phyloP scores from a whole-genome alignment of 768 basidiomycete genomes.

The Tulasnella sp. region DNA sequence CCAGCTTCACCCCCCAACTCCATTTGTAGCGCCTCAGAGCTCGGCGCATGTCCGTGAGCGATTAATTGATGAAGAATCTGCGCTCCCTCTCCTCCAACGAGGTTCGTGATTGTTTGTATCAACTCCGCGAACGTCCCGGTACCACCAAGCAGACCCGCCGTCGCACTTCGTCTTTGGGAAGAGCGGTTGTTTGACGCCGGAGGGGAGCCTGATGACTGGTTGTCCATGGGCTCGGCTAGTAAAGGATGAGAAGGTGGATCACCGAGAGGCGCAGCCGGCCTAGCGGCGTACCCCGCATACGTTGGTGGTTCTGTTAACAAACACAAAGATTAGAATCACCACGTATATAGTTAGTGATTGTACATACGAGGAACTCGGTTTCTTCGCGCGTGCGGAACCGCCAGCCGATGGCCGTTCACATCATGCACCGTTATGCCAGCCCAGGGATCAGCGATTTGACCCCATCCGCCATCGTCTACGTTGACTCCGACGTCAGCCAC shows the following conservation, averaged over 20 bases:
- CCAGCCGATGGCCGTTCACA: constrained; percentile 30
- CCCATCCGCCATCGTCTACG: constrained; percentile 17
- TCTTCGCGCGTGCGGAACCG: not conserved
- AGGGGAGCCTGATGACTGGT: constrained; percentile 35
- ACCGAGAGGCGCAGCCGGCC: constrained; percentile 4
- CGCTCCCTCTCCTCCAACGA: constrained; percentile 69
- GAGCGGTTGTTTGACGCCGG: constrained; percentile 26
- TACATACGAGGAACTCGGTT: constrained; percentile 9
- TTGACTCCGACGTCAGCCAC: constrained; percentile 20
- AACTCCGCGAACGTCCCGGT: constrained; percentile 40
- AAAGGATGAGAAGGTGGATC: constrained; percentile 67
- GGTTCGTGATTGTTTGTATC: constrained; percentile 66
- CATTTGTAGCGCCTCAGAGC: constrained; percentile 60
- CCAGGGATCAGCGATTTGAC: constrained; percentile 40
- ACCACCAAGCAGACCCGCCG: constrained; percentile 29
- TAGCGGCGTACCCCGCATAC: not conserved
- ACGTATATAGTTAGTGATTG: constrained; percentile 54
- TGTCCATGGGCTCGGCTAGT: constrained; percentile 42
- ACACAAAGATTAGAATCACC: constrained; percentile 32
- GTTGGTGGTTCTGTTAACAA: not conserved
- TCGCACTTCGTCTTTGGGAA: too few species aligned
- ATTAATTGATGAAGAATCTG: constrained; percentile 81
- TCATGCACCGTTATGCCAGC: constrained; percentile 23
- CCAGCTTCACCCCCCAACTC: constrained; percentile 43
- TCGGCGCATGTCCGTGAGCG: constrained; percentile 43